Conservation (phyloP, 2,329 filamentous ascomycete genomes). For the Colletotrichum euphorbiae region DNA sequence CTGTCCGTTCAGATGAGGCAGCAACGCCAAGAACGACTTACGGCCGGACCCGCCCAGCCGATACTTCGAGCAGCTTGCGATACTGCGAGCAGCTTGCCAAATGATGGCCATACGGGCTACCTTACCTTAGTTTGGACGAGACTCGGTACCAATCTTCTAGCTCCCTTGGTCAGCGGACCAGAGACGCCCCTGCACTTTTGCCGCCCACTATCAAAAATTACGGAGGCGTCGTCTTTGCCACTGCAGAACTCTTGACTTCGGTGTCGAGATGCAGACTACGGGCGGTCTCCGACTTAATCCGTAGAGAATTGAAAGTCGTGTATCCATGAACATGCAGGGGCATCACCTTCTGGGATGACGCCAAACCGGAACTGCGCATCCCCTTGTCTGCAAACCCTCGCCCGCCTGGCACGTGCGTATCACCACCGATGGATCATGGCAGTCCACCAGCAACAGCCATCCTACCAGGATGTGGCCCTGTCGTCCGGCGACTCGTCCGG, state of each 20-base stretch:
- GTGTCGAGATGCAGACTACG: not conserved
- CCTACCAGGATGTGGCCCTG: not conserved
- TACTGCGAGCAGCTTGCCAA: not conserved
- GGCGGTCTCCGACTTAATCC: no score
- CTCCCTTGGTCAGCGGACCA: not conserved
- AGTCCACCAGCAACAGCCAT: slow-evolving; percentile 1
- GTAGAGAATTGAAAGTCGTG: not conserved
- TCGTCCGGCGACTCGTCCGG: slow-evolving; percentile 8
- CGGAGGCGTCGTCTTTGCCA: not conserved
- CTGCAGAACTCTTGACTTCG: not conserved
- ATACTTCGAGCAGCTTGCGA: slow-evolving; percentile 4
- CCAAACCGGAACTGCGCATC: slow-evolving; percentile 15
- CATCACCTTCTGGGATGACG: slow-evolving; percentile 17
- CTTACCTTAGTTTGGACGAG: not conserved
- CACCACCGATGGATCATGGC: not conserved
- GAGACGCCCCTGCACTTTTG: slow-evolving; percentile 18
- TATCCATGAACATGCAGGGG: not conserved
- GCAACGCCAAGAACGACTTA: not conserved
- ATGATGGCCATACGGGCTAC: not conserved
- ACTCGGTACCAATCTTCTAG: slow-evolving; percentile 10
- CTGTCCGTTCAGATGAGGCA: not conserved
- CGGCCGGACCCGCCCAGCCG: not conserved
- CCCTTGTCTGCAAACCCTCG: slow-evolving; percentile 22
- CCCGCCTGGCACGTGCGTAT: slow-evolving; percentile 19
- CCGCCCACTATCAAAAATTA: not conserved